These are phyloP conservation scores for Carallia brachiata DNA, from an alignment of 345 rosid species.

Conservation along the genomic window DNA sequence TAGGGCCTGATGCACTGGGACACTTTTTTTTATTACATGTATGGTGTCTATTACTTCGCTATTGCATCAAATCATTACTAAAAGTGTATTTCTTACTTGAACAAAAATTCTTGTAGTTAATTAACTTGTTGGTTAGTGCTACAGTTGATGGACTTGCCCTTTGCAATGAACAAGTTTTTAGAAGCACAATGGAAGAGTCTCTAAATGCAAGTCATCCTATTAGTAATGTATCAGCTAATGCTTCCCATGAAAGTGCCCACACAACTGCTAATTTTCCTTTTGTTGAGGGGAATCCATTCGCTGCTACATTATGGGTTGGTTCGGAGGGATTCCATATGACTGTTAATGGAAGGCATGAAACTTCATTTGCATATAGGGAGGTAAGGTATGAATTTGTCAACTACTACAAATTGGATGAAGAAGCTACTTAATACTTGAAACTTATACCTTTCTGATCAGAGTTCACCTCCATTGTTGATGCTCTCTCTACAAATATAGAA, in stretches of 20 bases:
- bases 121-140: conserved; percentile 19
- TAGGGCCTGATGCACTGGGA: too few relatives aligned
- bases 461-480: conserved; percentile 1
- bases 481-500: conserved; percentile 43
- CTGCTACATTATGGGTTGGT: conserved; percentile 82
- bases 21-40: too few relatives aligned
- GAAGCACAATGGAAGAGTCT: conserved; percentile 46
- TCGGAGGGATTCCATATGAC: conserved; percentile 85
- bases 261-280: conserved; percentile 67
- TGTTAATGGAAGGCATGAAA: conserved; percentile 82
- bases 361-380: conserved; percentile 76
- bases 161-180: conserved; percentile 63
- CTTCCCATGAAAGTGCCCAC: conserved; percentile 39
- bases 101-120: conserved; percentile 11
- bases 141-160: conserved; percentile 77
- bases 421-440: conserved; percentile 5
- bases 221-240: conserved; percentile 32
- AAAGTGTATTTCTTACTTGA: neutral
- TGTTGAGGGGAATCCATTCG: conserved; percentile 63
- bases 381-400: conserved; percentile 42
- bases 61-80: too few relatives aligned
- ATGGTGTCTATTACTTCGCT: too few relatives aligned
- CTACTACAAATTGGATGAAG: conserved; percentile 5
- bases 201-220: conserved; percentile 35
- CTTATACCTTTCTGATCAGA: conserved; percentile 6